A percentile compares a stretch with the other conserved stretches of the same genome.
Evolutionary conservation across 495 filamentous ascomycete genomes (phyloP).

Genomic region (Podospora anserina): DNA sequence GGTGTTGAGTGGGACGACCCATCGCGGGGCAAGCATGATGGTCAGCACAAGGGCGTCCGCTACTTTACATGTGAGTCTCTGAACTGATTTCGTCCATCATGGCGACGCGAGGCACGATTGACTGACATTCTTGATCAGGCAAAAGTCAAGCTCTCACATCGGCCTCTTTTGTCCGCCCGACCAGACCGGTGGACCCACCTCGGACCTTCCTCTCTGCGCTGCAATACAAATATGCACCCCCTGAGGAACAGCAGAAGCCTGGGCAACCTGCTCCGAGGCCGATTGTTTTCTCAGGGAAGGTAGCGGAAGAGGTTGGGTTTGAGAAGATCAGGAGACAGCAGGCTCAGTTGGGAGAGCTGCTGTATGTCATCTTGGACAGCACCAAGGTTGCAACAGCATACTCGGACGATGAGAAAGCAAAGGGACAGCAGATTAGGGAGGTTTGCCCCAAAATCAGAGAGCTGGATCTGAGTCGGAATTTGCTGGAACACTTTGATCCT

Average conservation of each 20-base stretch:
- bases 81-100: not conserved
- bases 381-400: slow-evolving; percentile 54
- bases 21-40: slow-evolving; percentile 82
- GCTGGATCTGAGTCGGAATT: slow-evolving; percentile 81
- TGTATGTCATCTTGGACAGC: slow-evolving; percentile 77
- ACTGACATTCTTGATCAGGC: slow-evolving; percentile 43
- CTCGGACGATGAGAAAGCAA: slow-evolving; percentile 31
- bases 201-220: slow-evolving; percentile 76
- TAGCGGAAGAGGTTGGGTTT: slow-evolving; percentile 93
- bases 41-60: slow-evolving; percentile 68
- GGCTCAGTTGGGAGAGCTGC: slow-evolving; percentile 71
- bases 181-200: slow-evolving; percentile 61
- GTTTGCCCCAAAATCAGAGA: slow-evolving; percentile 67
- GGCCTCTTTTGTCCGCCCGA: slow-evolving; percentile 83
- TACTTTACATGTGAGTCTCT: slow-evolving; percentile 75
- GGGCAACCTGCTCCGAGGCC: slow-evolving; percentile 25
- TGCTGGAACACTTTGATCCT: slow-evolving; percentile 64
- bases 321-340: slow-evolving; percentile 83
- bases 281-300: slow-evolving; percentile 75
- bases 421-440: slow-evolving; percentile 39
- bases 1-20: slow-evolving; percentile 97
- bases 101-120: not conserved
- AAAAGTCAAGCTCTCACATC: slow-evolving; percentile 61
- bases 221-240: slow-evolving; percentile 72
- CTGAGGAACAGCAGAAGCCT: slow-evolving; percentile 8